A percentile compares a stretch with the other conserved stretches of the same genome.
These are phyloP conservation scores for Heterobasidion irregulare DNA, from an alignment of 1,284 basidiomycete genomes.

Conservation along the genomic window DNA sequence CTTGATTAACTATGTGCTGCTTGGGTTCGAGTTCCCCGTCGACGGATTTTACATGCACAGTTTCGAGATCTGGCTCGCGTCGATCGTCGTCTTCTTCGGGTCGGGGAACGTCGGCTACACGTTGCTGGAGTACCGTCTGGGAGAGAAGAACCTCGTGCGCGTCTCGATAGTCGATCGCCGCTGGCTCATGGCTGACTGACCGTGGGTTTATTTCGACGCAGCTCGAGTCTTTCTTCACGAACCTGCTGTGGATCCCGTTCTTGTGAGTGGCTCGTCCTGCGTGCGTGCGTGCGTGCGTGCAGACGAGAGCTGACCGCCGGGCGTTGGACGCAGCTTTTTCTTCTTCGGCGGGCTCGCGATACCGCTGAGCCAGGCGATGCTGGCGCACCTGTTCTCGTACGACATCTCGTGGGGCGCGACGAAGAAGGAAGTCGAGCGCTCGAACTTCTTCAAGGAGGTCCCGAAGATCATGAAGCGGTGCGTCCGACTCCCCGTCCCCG, in stretches of 20 bases:
- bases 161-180: no score
- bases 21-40: constrained; percentile 37
- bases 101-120: constrained; percentile 40
- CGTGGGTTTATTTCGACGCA: constrained; percentile 10
- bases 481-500: neutral
- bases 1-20: constrained; percentile 34
- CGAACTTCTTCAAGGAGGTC: constrained; percentile 54
- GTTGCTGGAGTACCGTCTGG: constrained; percentile 41
- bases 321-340: constrained; percentile 31
- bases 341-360: constrained; percentile 46
- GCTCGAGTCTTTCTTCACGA: constrained; percentile 26
- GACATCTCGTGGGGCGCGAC: constrained; percentile 47
- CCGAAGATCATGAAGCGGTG: constrained; percentile 40
- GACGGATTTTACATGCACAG: constrained; percentile 35
- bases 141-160: constrained; percentile 23
- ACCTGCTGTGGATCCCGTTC: constrained; percentile 41
- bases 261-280: constrained; percentile 23
- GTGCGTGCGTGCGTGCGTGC: neutral
- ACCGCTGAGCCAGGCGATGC: constrained; percentile 38
- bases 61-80: constrained; percentile 39
- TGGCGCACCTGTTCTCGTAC: constrained; percentile 45
- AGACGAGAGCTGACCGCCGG: no score
- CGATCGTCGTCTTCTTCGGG: constrained; percentile 42
- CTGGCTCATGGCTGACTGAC: no score
- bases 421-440: constrained; percentile 40